Percentiles rank a stretch among this genome's conserved stretches.
Evolutionary conservation across 2,329 filamentous ascomycete species (phyloP).

Genomic region (Plectosphaerella cucumerina): DNA sequence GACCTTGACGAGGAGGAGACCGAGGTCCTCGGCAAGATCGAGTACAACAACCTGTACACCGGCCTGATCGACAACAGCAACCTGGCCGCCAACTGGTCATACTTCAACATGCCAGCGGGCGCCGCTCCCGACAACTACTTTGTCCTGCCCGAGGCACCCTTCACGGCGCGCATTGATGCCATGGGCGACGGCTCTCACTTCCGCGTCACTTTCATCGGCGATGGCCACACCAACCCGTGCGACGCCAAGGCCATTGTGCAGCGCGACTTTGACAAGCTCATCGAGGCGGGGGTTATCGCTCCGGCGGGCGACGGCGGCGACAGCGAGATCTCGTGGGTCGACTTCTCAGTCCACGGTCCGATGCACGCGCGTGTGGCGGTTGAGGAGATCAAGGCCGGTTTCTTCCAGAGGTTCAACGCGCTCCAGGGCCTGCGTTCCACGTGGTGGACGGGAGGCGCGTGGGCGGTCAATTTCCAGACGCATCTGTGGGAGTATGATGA

Average conservation of each 20-base stretch:
- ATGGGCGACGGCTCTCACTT: slow-evolving; percentile 20
- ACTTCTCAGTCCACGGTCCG: slow-evolving; percentile 30
- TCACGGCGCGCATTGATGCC: slow-evolving; percentile 22
- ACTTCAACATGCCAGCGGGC: slow-evolving; percentile 15
- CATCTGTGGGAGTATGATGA: slow-evolving; percentile 29
- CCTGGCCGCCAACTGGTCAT: slow-evolving; percentile 13
- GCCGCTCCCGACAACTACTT: slow-evolving; percentile 17
- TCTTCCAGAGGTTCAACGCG: slow-evolving; percentile 33
- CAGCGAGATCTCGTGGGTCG: slow-evolving; percentile 26
- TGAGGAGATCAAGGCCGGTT: slow-evolving; percentile 30
- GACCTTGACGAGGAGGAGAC: slow-evolving; percentile 12
- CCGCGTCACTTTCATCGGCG: slow-evolving; percentile 24
- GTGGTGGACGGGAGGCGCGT: slow-evolving; percentile 39
- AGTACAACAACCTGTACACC: slow-evolving; percentile 17
- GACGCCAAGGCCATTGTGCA: slow-evolving; percentile 18
- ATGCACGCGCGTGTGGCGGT: slow-evolving; percentile 27
- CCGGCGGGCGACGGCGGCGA: slow-evolving; percentile 9
- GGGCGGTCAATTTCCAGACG: slow-evolving; percentile 24
- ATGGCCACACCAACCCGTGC: slow-evolving; percentile 12
- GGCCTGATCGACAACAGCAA: slow-evolving; percentile 19
- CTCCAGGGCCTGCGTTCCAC: slow-evolving; percentile 41
- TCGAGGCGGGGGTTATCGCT: slow-evolving; percentile 19
- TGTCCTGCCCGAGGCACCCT: slow-evolving; percentile 14
- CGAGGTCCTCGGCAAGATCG: slow-evolving; percentile 14
- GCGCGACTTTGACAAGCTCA: slow-evolving; percentile 20